Base-by-base conservation (phyloP, 1,284 basidiomycete genomes). In the Quambalaria eucalypti region DNA sequence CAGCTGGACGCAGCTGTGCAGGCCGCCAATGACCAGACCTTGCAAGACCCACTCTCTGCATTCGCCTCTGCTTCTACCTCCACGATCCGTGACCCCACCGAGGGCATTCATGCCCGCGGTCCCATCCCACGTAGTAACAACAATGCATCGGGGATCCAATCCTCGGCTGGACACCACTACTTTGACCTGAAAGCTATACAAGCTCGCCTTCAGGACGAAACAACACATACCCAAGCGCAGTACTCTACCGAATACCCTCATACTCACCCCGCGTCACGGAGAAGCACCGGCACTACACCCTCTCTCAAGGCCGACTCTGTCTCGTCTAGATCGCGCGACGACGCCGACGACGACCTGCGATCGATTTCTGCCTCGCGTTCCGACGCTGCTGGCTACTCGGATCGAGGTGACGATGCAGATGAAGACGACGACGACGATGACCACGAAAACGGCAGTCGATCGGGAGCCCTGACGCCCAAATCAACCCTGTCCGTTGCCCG, bases 161-260 rank as follows among this genome's bases (percentile, higher is more conserved):
- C 25, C 26, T 21, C 28, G 16, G 50, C 33, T 4, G 33, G 33
- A 4, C n/a, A 23, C 10, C 36, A 26, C 28, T 42, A 51, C 28
- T 51, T 51, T 14, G 50, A 51, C 39, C 36, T 51, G 19, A 51
- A 51, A 33, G 38, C 33, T 10, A 12, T 51, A 7, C 33, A 36
- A 16, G 21, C 30, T 12, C 39, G 38, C 19, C 25, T 40, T 2
- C 50, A 51, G 48, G 31, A 33, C 48, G 16, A 26, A 33, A 12
- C 7, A 31, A 5, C 7, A 33, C 12, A 4, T 7, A 25, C 19
- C n/a, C n/a, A n/a, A n/a, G n/a, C n/a, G n/a, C n/a, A n/a, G n/a
- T n/a, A n/a, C n/a, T n/a, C n/a, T n/a, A n/a, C n/a, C n/a, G n/a
- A n/a, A n/a, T n/a, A n/a, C n/a, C n/a, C n/a, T n/a, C n/a, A n/a